These are phyloP conservation scores for Posidonia australis DNA, from an alignment of 106 monocot species.

Conservation along the genomic window DNA sequence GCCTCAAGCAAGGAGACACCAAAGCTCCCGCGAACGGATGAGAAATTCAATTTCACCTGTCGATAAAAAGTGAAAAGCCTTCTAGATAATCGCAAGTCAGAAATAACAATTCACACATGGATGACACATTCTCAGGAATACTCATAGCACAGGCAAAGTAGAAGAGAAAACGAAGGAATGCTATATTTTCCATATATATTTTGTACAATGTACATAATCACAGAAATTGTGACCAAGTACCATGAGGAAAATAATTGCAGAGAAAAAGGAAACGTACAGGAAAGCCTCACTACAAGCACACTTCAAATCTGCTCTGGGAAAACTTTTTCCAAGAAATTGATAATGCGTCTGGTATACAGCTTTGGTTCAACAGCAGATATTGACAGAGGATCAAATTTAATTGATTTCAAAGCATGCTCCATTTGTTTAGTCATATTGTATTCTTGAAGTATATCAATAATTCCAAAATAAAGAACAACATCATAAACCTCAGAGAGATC, in stretches of 20 bases:
- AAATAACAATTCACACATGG: too few relatives aligned
- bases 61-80: too few relatives aligned
- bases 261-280: too few relatives aligned
- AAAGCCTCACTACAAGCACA: background rate
- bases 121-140: too few relatives aligned
- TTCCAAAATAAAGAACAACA: slow-evolving; percentile 91
- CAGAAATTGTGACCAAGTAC: background rate
- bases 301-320: slow-evolving; percentile 42
- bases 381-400: slow-evolving; percentile 65
- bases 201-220: too few relatives aligned
- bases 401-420: slow-evolving; percentile 69
- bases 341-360: slow-evolving; percentile 63
- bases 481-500: slow-evolving; percentile 56
- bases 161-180: too few relatives aligned
- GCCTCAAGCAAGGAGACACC: too few relatives aligned
- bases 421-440: slow-evolving; percentile 77
- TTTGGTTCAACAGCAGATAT: slow-evolving; percentile 82
- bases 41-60: too few relatives aligned
- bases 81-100: too few relatives aligned
- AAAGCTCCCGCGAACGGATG: too few relatives aligned
- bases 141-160: too few relatives aligned
- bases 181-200: background rate
- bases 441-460: slow-evolving; percentile 90
- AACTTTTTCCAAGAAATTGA: slow-evolving; percentile 79
- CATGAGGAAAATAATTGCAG: background rate